A percentile compares a stretch with the other conserved stretches of the same genome.
These are phyloP conservation scores for Colletotrichum orchidophilum DNA, from an alignment of 2,329 filamentous ascomycete species.

Conservation along the genomic window DNA sequence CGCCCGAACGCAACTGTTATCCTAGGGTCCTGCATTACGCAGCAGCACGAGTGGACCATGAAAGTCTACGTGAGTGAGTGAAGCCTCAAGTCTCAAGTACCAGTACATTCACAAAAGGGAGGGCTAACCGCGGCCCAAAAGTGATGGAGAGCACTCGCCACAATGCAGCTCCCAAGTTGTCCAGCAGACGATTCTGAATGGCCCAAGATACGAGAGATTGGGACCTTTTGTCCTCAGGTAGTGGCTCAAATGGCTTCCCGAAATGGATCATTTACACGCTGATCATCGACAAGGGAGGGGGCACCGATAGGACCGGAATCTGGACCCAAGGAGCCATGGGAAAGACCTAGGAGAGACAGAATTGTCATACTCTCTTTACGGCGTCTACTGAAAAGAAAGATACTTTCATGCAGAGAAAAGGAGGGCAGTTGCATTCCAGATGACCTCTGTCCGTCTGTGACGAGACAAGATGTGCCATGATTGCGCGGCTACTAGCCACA, in stretches of 20 bases:
- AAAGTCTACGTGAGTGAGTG: constrained; percentile 10
- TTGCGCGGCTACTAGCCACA: constrained; percentile 29
- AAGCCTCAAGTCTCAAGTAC: constrained; percentile 27
- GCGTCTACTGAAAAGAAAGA: neutral
- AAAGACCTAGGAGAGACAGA: neutral
- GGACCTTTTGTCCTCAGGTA: neutral
- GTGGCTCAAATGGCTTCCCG: constrained; percentile 16
- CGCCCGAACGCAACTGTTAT: constrained; percentile 7
- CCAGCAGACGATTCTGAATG: constrained; percentile 5
- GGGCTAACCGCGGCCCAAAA: neutral
- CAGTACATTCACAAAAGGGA: constrained; percentile 12
- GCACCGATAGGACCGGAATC: neutral
- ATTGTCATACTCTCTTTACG: neutral
- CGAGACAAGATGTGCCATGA: neutral
- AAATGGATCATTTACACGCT: constrained; percentile 15
- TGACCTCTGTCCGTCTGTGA: neutral
- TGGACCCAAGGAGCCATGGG: neutral
- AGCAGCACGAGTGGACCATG: constrained; percentile 16
- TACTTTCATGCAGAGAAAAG: constrained; percentile 15
- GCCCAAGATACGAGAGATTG: constrained; percentile 19
- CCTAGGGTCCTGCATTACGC: constrained; percentile 21
- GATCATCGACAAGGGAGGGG: constrained; percentile 10
- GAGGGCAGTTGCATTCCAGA: neutral
- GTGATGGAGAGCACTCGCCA: constrained; percentile 12
- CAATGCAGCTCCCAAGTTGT: neutral